Evolutionary conservation across 2,329 filamentous ascomycete genomes (phyloP).

Genomic region (Allantophomopsis cytisporea): DNA sequence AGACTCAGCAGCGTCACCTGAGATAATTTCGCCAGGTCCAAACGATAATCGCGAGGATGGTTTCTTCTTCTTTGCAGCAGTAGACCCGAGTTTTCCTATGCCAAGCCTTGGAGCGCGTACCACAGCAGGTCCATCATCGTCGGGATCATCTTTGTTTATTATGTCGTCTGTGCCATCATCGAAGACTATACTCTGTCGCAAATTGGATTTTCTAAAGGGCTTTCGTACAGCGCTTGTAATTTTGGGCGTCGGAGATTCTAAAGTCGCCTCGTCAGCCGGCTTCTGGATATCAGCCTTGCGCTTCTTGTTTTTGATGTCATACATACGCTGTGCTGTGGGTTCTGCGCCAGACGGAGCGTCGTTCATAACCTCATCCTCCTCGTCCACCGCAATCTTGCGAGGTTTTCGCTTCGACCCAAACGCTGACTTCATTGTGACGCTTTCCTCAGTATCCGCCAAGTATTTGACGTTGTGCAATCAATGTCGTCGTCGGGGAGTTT

Average conservation of each 20-base stretch:
- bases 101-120: conserved; percentile 23
- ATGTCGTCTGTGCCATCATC: conserved; percentile 16
- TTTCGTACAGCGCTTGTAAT: conserved; percentile 31
- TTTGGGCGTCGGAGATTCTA: conserved; percentile 6
- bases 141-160: conserved; percentile 3
- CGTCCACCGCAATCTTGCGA: conserved; percentile 60
- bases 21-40: conserved; percentile 42
- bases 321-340: conserved; percentile 11
- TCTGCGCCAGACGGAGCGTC: conserved; percentile 3
- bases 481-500: no score
- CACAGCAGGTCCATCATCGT: neutral
- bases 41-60: conserved; percentile 61
- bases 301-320: conserved; percentile 5
- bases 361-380: conserved; percentile 41
- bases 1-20: conserved; percentile 37
- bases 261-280: conserved; percentile 10
- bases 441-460: neutral
- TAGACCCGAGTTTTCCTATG: conserved; percentile 30
- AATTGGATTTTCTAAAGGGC: conserved; percentile 40
- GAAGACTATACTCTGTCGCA: conserved; percentile 41
- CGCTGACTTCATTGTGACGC: conserved; percentile 12
- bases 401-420: conserved; percentile 53
- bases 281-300: conserved; percentile 14
- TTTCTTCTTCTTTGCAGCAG: conserved; percentile 53
- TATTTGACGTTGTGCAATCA: no score